Evolutionary conservation across 345 rosid species (phyloP), one percentile per base, ranked within the genome.

Genomic region (Erodium maritimum): DNA sequence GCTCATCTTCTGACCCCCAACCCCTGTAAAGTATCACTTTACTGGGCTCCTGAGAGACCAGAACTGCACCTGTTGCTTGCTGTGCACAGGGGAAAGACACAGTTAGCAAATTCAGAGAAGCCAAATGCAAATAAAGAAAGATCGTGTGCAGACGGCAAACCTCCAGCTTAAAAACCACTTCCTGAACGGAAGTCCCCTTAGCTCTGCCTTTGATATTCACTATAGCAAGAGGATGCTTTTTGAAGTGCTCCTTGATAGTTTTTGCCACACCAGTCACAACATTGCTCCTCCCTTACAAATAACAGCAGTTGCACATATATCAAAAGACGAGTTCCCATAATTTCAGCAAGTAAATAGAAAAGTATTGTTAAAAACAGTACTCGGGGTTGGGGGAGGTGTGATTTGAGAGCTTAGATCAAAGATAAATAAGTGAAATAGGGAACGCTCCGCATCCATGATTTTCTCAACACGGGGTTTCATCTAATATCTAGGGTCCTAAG

Each of bases 151-250:
- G 48, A 42, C 48, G 8, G 34, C 76, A 58, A 34, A 90, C 97
- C 93, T 91, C 81, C 58, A 91, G 83, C 86, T 80, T 79, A 68
- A 77, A 68, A 60, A 81, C 78, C 68, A 91, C 81, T 76, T 91
- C 98, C 69, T 81, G 95, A 60, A 88, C 81, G 1, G 96, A 91
- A 55, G 98, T 91, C 60, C 96, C 96, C 67, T 82, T 78, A 25
- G 98, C 98, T 69, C 98, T 80, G 61, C 96, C 95, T 77, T 91
- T 86, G 54, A 91, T 82, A 52, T 82, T 83, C 24, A 91, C 96
- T 29, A 88, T 83, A 57, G 95, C 96, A 37, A 91, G 79, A 65
- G 93, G 95, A 65, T 86, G 71, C 78, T 69, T 91, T 72, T 70
- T 50, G 67, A 88, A 91, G 77, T 88, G 98, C 45, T 70, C 64